Evolutionary conservation across 2,329 filamentous ascomycete species (phyloP).

Genomic region (Penicillium expansum): DNA sequence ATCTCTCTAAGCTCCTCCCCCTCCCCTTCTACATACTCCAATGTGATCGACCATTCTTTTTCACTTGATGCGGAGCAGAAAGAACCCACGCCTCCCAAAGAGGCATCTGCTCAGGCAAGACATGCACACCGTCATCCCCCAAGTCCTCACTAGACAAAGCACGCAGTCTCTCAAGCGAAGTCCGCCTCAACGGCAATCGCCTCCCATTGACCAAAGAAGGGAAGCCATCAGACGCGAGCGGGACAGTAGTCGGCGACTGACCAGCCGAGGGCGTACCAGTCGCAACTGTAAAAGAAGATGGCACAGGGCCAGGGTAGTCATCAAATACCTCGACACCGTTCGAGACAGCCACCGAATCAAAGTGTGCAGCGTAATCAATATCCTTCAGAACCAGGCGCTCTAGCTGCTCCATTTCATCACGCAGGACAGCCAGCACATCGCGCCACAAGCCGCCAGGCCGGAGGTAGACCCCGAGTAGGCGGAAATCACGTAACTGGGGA

Average conservation of each 20-base stretch:
- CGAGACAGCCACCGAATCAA: slow-evolving; percentile 44
- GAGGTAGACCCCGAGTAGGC: slow-evolving; percentile 60
- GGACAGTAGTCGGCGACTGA: background rate
- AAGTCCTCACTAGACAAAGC: slow-evolving; percentile 32
- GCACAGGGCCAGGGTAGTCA: background rate
- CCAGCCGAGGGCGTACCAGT: slow-evolving; percentile 11
- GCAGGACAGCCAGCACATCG: slow-evolving; percentile 57
- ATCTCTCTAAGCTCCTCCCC: background rate
- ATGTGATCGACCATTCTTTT: slow-evolving; percentile 2
- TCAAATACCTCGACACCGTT: slow-evolving; percentile 20
- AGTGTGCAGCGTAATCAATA: slow-evolving; percentile 58
- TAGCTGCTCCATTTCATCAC: slow-evolving; percentile 55
- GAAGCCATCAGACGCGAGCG: background rate
- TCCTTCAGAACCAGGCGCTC: slow-evolving; percentile 63
- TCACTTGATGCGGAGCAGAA: slow-evolving; percentile 16
- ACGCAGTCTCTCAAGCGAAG: slow-evolving; percentile 27
- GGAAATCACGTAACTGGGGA: slow-evolving; percentile 56
- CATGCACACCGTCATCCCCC: slow-evolving; percentile 38
- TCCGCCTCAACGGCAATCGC: slow-evolving; percentile 6
- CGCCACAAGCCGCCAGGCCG: slow-evolving; percentile 60
- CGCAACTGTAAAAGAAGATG: slow-evolving; percentile 20
- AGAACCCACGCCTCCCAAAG: slow-evolving; percentile 43
- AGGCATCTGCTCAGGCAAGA: slow-evolving; percentile 32
- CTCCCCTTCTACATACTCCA: background rate
- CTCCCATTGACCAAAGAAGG: slow-evolving; percentile 1